Percentiles rank a stretch among this genome's conserved stretches.
Evolutionary conservation across 1,139 yeast genomes (phyloP).

Genomic region (Meyerozyma smithsonii): DNA sequence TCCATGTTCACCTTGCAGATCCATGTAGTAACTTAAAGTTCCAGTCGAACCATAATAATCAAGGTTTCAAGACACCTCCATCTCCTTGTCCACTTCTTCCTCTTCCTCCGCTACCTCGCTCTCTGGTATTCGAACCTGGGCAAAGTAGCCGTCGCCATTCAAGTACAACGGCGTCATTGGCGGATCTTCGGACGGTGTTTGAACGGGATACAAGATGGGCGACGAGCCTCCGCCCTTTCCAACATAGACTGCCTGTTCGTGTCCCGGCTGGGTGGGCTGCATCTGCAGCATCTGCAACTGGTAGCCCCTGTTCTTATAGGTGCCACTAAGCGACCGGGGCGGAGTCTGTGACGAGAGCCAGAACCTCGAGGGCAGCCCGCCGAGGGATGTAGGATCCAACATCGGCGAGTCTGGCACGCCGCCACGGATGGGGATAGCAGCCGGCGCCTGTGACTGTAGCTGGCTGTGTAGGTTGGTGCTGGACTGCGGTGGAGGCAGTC

Average conservation of each 20-base stretch:
- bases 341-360: slow-evolving; percentile 52
- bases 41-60: too few species aligned
- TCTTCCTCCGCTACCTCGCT: slow-evolving; percentile 11
- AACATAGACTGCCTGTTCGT: slow-evolving; percentile 8
- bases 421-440: slow-evolving; percentile 20
- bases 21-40: too few species aligned
- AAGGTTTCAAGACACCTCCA: slow-evolving; percentile 4
- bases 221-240: slow-evolving; percentile 24
- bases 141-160: slow-evolving; percentile 10
- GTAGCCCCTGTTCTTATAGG: slow-evolving; percentile 12
- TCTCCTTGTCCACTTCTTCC: slow-evolving; percentile 3
- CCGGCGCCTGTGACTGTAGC: slow-evolving; percentile 15
- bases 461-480: slow-evolving; percentile 6
- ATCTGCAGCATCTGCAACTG: neutral
- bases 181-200: slow-evolving; percentile 40
- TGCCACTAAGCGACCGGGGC: slow-evolving; percentile 30
- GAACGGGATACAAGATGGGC: slow-evolving; percentile 39
- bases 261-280: slow-evolving; percentile 4
- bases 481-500: slow-evolving; percentile 9
- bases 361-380: slow-evolving; percentile 53
- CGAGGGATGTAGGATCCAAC: slow-evolving; percentile 47
- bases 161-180: slow-evolving; percentile 46
- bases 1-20: too few species aligned
- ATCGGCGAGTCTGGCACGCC: slow-evolving; percentile 48
- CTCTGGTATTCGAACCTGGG: slow-evolving; percentile 3